Conservation (phyloP, 208 protist species). For the Leishmania tarentolae region DNA sequence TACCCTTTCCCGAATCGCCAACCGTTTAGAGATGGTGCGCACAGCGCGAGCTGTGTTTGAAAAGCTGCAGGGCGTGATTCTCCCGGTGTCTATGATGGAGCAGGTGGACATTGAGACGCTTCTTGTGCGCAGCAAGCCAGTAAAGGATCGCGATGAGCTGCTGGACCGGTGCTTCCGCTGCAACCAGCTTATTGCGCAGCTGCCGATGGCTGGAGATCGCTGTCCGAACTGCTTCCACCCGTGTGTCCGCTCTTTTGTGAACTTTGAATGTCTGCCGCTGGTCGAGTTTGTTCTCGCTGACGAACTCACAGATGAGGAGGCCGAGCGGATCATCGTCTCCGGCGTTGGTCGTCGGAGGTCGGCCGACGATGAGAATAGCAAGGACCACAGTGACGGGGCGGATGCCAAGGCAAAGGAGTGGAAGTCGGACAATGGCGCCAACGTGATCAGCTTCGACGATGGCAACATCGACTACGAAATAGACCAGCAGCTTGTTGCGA, state of each 20-base stretch:
- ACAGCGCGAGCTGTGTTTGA: conserved; percentile 90
- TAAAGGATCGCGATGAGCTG: conserved; percentile 90
- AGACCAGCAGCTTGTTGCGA: conserved; percentile 77
- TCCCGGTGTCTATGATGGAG: conserved; percentile 85
- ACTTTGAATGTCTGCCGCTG: conserved; percentile 93
- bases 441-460: conserved; percentile 90
- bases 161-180: conserved; percentile 93
- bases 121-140: conserved; percentile 84
- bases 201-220: conserved; percentile 77
- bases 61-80: conserved; percentile 83
- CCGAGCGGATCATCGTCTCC: conserved; percentile 77
- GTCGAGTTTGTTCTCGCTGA: conserved; percentile 93
- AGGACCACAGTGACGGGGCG: not conserved
- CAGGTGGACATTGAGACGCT: conserved; percentile 92
- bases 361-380: conserved; percentile 25
- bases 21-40: conserved; percentile 88
- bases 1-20: conserved; percentile 86
- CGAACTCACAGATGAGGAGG: conserved; percentile 87
- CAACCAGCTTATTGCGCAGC: conserved; percentile 84
- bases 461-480: conserved; percentile 90
- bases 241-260: conserved; percentile 93
- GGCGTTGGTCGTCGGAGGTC: conserved; percentile 51
- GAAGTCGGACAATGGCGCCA: conserved; percentile 65
- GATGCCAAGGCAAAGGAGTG: conserved; percentile 42
- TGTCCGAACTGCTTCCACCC: conserved; percentile 93